A percentile compares a stretch with the other conserved stretches of the same genome.
phyloP scores from a whole-genome alignment of 2,329 filamentous ascomycete genomes.

The Hypoxylon sp. region DNA sequence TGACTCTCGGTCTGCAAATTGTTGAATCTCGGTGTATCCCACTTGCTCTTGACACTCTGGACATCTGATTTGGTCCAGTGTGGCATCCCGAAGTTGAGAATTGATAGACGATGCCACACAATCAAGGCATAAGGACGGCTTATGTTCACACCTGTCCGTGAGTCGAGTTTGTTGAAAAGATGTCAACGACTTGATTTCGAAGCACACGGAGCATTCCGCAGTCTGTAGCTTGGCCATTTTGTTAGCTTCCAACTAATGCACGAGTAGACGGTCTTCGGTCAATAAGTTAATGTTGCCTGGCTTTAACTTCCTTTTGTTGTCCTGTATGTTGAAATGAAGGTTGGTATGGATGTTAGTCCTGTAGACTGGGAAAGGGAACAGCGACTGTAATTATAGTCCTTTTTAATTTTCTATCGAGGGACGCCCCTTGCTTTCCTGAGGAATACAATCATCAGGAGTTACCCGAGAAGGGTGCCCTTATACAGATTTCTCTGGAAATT shows the following conservation, averaged over 20 bases:
- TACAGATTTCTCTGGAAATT: not conserved
- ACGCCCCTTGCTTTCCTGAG: not conserved
- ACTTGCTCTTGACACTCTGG: slow-evolving; percentile 64
- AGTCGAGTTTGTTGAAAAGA: slow-evolving; percentile 22
- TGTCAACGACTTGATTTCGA: slow-evolving; percentile 23
- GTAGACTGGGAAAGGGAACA: not conserved
- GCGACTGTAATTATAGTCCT: slow-evolving; percentile 1
- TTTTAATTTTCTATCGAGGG: not conserved
- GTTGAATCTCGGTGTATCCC: slow-evolving; percentile 60
- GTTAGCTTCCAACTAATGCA: not conserved
- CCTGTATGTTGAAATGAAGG: not conserved
- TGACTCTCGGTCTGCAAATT: slow-evolving; percentile 59
- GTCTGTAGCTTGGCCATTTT: not conserved
- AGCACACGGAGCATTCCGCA: slow-evolving; percentile 30
- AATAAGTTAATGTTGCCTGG: not conserved
- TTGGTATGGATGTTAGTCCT: not conserved
- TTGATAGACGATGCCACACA: slow-evolving; percentile 34
- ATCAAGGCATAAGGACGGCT: slow-evolving; percentile 24
- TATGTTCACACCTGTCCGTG: slow-evolving; percentile 30
- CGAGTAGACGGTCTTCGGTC: not conserved
- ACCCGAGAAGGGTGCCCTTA: not conserved
- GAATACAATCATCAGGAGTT: not conserved
- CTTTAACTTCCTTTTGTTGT: not conserved
- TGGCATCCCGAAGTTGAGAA: slow-evolving; percentile 24
- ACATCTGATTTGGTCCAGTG: slow-evolving; percentile 52